Conservation (phyloP, 2,329 filamentous ascomycete species). For the Penicillium sclerotigenum region DNA sequence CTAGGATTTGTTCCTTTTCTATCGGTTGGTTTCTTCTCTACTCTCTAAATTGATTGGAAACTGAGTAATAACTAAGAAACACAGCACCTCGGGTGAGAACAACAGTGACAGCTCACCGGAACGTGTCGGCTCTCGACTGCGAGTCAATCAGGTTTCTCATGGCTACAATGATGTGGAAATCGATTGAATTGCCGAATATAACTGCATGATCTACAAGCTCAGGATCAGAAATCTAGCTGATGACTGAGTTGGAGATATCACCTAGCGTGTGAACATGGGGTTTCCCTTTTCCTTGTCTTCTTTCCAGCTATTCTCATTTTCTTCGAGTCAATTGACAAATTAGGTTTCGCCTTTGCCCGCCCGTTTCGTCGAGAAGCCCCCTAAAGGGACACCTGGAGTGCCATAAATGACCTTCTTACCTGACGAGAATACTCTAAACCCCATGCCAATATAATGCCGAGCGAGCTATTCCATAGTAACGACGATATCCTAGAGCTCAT, state of each 20-base stretch:
- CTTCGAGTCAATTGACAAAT: background rate
- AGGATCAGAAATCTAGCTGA: too few species aligned
- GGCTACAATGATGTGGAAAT: background rate
- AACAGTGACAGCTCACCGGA: too few species aligned
- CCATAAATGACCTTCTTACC: background rate
- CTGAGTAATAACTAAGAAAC: too few species aligned
- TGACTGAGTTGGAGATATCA: background rate
- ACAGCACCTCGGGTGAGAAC: too few species aligned
- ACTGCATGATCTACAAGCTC: background rate
- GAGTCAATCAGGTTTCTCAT: background rate
- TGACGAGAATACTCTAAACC: background rate
- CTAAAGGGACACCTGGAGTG: background rate
- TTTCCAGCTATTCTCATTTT: background rate
- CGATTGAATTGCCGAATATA: background rate
- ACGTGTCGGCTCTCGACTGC: too few species aligned
- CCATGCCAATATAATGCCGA: background rate
- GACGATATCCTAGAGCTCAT: background rate
- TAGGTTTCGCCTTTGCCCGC: background rate
- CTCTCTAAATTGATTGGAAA: too few species aligned
- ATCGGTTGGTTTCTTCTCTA: too few species aligned
- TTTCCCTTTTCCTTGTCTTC: background rate
- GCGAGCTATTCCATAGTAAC: too few species aligned
- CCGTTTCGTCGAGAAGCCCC: background rate
- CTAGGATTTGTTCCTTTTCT: too few species aligned
- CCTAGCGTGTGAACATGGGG: background rate